These are phyloP conservation scores for Capsicum rhomboideum DNA, from an alignment of 257 asterid species.

Conservation along the genomic window DNA sequence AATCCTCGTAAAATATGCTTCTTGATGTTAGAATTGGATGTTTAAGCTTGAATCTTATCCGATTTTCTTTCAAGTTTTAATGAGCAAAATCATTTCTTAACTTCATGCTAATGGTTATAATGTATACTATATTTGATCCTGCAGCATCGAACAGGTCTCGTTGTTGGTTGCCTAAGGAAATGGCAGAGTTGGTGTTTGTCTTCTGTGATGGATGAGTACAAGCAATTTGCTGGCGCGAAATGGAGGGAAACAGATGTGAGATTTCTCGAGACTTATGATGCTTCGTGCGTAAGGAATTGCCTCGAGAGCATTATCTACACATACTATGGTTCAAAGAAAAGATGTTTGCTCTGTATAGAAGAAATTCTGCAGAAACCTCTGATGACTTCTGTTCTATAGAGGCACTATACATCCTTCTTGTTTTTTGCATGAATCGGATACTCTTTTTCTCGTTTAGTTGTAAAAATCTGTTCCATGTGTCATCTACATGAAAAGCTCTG, in stretches of 20 bases:
- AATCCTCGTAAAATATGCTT: background rate
- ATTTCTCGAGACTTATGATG: slow-evolving; percentile 28
- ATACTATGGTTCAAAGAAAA: slow-evolving; percentile 23
- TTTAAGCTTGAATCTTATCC: background rate
- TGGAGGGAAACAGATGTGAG: slow-evolving; percentile 26
- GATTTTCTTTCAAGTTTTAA: background rate
- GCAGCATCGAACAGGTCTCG: slow-evolving; percentile 44
- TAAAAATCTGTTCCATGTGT: background rate
- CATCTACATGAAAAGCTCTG: background rate
- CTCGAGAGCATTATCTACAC: slow-evolving; percentile 30
- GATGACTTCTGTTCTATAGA: slow-evolving; percentile 19
- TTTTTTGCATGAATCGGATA: background rate
- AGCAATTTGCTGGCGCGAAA: slow-evolving; percentile 25
- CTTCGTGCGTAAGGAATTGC: slow-evolving; percentile 22
- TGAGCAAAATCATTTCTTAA: background rate
- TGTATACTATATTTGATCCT: background rate
- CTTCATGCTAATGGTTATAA: background rate
- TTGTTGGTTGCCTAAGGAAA: slow-evolving; percentile 40
- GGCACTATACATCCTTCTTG: background rate
- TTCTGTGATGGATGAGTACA: slow-evolving; percentile 34
- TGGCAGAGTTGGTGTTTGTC: slow-evolving; percentile 39
- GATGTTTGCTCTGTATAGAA: slow-evolving; percentile 25
- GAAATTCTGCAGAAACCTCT: slow-evolving; percentile 25
- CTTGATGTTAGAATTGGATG: background rate
- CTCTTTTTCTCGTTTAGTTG: background rate